Evolutionary conservation across 805 yeast genomes (phyloP).

Genomic region (Myxozyma vanderwaltii): DNA sequence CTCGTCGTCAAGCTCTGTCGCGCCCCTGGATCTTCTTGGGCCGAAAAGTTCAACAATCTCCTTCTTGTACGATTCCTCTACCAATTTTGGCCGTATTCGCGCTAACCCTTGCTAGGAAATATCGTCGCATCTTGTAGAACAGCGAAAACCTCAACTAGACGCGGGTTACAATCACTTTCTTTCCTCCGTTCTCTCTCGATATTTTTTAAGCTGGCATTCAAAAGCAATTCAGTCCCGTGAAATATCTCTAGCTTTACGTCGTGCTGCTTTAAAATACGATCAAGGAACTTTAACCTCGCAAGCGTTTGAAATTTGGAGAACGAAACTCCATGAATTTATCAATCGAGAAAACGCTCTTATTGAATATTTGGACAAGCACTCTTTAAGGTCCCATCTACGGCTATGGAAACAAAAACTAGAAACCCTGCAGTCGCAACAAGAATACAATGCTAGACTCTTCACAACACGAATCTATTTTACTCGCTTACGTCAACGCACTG

Average conservation of each 20-base stretch:
- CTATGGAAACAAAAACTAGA: neutral
- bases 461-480: neutral
- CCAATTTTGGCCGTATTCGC: no score
- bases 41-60: constrained; percentile 25
- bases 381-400: neutral
- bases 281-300: constrained; percentile 14
- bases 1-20: constrained; percentile 28
- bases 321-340: neutral
- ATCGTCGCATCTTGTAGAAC: constrained; percentile 9
- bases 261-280: constrained; percentile 25
- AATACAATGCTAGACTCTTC: neutral
- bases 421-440: neutral
- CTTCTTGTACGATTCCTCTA: constrained; percentile 19
- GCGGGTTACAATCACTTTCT: constrained; percentile 18
- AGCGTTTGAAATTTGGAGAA: constrained; percentile 23
- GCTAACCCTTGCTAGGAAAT: constrained; percentile 8
- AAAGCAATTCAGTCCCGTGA: neutral
- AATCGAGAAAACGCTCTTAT: constrained; percentile 3
- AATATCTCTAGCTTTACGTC: constrained; percentile 1
- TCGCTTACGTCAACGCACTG: neutral
- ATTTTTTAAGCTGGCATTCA: constrained; percentile 14
- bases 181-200: constrained; percentile 3
- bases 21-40: constrained; percentile 26
- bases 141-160: constrained; percentile 17
- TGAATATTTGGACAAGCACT: neutral